Evolutionary conservation across 148 eudicot species (phyloP), one percentile per base, ranked within the genome.

Genomic region (Rhododendron williamsianum): DNA sequence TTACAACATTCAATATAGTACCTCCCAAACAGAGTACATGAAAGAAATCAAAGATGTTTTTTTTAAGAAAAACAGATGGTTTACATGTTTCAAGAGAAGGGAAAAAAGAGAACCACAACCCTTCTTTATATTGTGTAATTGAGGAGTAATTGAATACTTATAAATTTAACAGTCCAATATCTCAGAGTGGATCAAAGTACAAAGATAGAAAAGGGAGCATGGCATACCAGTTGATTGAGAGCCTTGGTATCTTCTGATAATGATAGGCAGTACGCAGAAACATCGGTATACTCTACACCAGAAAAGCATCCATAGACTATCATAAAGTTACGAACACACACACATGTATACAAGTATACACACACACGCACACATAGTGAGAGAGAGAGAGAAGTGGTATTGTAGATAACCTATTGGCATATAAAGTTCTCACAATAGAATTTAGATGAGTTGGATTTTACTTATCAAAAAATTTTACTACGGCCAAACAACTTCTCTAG

Each of bases 181-280:
- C 41, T 56, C 7, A 16, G n/a, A 25, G 81, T 35, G 38, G 25
- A 30, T 15, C 36, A 65, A 27, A 46, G 84, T 35, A 82, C 43
- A 69, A 45, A 71, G 38, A 69, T 15, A 67, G 16, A 2, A 13
- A 67, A 65, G 48, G 33, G 43, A 49, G 81, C 51, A 74, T 52
- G 76, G 35, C 91, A 86, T 93, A 97, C 99, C 96, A 95, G 88
- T 89, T 91, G 98, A 92, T 94, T 97, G 82, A 97, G 93, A 91
- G 99, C 99, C 91, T 97, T 97, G 23, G 99, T 97, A 90, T 97
- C 99, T 87, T 97, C 99, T 46, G 98, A 94, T 82, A 95, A 85
- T 78, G 99, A 97, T 85, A 97, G 91, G 65, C 99, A 94, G 85
- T 97, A 97, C 36, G 99, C 99, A 69, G 98, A 91, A 88, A 97